These are phyloP conservation scores for Aspergillus saccharolyticus DNA, from an alignment of 495 filamentous ascomycete species.

Conservation along the genomic window DNA sequence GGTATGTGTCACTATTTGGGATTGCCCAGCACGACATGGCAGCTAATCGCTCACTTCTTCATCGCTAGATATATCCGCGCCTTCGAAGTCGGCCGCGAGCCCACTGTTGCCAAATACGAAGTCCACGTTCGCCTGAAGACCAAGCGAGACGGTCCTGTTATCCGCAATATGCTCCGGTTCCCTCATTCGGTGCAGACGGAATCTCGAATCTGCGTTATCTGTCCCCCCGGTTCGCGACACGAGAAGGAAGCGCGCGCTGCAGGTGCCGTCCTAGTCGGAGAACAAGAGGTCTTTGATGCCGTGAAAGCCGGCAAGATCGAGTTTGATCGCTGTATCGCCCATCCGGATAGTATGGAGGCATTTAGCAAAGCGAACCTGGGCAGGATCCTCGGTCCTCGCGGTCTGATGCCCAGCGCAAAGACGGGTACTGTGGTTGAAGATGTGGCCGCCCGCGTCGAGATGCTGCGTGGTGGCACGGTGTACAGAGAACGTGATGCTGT, in stretches of 20 bases:
- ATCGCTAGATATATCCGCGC: conserved; percentile 77
- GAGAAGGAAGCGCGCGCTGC: conserved; percentile 65
- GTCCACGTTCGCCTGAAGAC: conserved; percentile 73
- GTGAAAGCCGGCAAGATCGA: conserved; percentile 70
- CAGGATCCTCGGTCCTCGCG: conserved; percentile 77
- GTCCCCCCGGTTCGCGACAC: conserved; percentile 65
- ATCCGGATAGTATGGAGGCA: conserved; percentile 64
- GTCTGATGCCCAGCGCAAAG: conserved; percentile 88
- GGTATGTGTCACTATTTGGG: conserved; percentile 46
- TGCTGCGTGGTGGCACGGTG: conserved; percentile 75
- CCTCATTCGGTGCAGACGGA: conserved; percentile 86
- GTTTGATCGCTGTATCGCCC: conserved; percentile 87
- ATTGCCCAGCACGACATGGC: neutral
- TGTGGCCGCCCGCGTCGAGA: conserved; percentile 61
- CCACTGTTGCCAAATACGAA: conserved; percentile 76
- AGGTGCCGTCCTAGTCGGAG: conserved; percentile 77
- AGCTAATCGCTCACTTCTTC: conserved; percentile 15
- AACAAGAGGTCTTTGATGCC: conserved; percentile 75
- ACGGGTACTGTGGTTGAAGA: conserved; percentile 81
- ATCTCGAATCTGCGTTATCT: conserved; percentile 80
- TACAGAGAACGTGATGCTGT: conserved; percentile 85
- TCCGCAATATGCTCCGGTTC: conserved; percentile 82
- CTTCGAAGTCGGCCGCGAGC: conserved; percentile 79
- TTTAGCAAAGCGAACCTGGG: conserved; percentile 75
- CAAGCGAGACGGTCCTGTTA: conserved; percentile 71